Conservation (phyloP, 371 early-diverging fungal species). For the Rozella allomycis region DNA sequence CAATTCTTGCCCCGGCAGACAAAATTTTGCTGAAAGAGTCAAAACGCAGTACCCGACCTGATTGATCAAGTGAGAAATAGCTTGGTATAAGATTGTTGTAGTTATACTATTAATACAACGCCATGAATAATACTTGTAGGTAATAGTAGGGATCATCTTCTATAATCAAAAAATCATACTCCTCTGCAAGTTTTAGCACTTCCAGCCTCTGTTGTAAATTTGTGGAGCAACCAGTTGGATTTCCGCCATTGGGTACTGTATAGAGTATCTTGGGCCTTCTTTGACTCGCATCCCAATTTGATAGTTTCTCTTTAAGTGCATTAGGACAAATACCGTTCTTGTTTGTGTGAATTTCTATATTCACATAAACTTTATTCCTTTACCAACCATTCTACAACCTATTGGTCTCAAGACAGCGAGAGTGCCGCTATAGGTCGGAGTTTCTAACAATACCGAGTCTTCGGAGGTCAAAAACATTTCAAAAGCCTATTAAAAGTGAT, state of each 20-base stretch:
- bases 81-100: constrained; percentile 15
- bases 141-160: constrained; percentile 67
- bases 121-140: constrained; percentile 22
- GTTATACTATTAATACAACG: constrained; percentile 3
- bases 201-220: constrained; percentile 32
- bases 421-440: constrained; percentile 49
- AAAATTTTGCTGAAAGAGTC: constrained; percentile 61
- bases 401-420: constrained; percentile 44
- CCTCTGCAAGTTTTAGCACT: constrained; percentile 31
- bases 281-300: constrained; percentile 33
- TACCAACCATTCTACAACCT: constrained; percentile 37
- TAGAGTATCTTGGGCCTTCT: constrained; percentile 24
- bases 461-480: constrained; percentile 43
- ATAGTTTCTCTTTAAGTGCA: constrained; percentile 30
- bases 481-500: too few relatives aligned
- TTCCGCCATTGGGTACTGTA: constrained; percentile 43
- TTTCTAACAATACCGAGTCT: constrained; percentile 40
- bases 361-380: too few relatives aligned
- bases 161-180: constrained; percentile 37
- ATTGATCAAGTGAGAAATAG: constrained; percentile 50
- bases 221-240: constrained; percentile 45
- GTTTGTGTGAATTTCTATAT: constrained; percentile 17
- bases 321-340: constrained; percentile 30
- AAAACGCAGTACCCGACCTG: constrained; percentile 55
- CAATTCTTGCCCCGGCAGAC: constrained; percentile 52